Conservation (phyloP, 257 asterid genomes). For the Solanum arcanum region DNA sequence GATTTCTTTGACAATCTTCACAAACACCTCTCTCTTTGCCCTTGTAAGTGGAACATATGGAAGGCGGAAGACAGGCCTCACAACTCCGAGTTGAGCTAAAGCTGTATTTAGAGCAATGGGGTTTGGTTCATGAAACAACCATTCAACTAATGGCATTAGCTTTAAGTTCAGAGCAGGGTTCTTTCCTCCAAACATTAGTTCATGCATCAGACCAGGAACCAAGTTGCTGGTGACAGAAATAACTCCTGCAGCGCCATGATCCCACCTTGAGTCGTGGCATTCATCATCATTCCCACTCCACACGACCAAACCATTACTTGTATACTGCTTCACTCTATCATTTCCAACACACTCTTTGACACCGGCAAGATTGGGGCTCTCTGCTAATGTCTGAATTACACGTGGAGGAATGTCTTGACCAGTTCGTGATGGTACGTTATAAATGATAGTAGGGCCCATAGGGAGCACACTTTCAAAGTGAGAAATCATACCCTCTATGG, state of each 20-base stretch:
- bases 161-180: constrained; percentile 40
- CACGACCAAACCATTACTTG: constrained; percentile 43
- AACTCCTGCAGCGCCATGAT: constrained; percentile 56
- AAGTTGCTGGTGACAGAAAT: constrained; percentile 77
- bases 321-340: constrained; percentile 52
- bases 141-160: constrained; percentile 42
- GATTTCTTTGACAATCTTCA: constrained; percentile 48
- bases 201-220: constrained; percentile 67
- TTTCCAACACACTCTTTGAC: constrained; percentile 78
- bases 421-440: constrained; percentile 79
- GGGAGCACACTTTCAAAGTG: constrained; percentile 68
- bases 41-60: constrained; percentile 68
- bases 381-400: constrained; percentile 29
- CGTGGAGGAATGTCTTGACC: constrained; percentile 74
- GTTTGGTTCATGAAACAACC: constrained; percentile 73
- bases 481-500: constrained; percentile 60
- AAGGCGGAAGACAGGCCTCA: constrained; percentile 65
- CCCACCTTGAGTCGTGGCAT: constrained; percentile 87
- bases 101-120: constrained; percentile 78
- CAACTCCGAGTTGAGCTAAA: constrained; percentile 83
- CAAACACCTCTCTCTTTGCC: constrained; percentile 68
- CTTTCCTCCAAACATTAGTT: constrained; percentile 64
- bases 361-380: constrained; percentile 64
- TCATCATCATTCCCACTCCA: constrained; percentile 92
- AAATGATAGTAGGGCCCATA: constrained; percentile 85